A percentile compares a stretch with the other conserved stretches of the same genome.
Conservation (phyloP, 495 filamentous ascomycete species). For the Cryomyces minteri region DNA sequence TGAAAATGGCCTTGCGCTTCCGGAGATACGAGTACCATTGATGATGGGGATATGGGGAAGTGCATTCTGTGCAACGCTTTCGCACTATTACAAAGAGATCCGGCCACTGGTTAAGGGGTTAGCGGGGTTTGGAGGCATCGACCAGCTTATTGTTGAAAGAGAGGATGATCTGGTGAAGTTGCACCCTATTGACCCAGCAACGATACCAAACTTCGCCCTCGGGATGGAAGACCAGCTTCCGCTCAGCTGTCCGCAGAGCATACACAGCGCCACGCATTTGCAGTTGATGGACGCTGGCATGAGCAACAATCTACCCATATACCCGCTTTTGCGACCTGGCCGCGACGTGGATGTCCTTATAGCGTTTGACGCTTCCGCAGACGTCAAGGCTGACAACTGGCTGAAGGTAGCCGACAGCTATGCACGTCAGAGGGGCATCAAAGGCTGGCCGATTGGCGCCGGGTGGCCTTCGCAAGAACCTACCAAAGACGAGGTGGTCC, state of each 20-base stretch:
- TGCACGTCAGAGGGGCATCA: slow-evolving; percentile 67
- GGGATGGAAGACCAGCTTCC: slow-evolving; percentile 64
- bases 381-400: slow-evolving; percentile 82
- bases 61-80: slow-evolving; percentile 87
- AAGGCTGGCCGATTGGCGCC: slow-evolving; percentile 80
- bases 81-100: slow-evolving; percentile 90
- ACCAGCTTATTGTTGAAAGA: slow-evolving; percentile 67
- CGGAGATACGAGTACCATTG: slow-evolving; percentile 62
- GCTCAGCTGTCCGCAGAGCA: slow-evolving; percentile 49
- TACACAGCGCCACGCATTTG: slow-evolving; percentile 49
- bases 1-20: slow-evolving; percentile 42
- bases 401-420: slow-evolving; percentile 85
- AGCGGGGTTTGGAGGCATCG: slow-evolving; percentile 56
- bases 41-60: slow-evolving; percentile 88
- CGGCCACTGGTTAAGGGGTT: slow-evolving; percentile 57
- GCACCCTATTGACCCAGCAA: slow-evolving; percentile 80
- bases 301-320: slow-evolving; percentile 93
- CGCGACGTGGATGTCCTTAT: slow-evolving; percentile 82
- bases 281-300: slow-evolving; percentile 93
- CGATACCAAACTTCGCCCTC: slow-evolving; percentile 70
- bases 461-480: slow-evolving; percentile 62
- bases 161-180: slow-evolving; percentile 71
- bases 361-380: slow-evolving; percentile 71
- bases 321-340: slow-evolving; percentile 76
- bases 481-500: slow-evolving; percentile 32